These are phyloP conservation scores for Phytophthora rubi DNA, from an alignment of 352 stramenopile genomes.

Conservation along the genomic window DNA sequence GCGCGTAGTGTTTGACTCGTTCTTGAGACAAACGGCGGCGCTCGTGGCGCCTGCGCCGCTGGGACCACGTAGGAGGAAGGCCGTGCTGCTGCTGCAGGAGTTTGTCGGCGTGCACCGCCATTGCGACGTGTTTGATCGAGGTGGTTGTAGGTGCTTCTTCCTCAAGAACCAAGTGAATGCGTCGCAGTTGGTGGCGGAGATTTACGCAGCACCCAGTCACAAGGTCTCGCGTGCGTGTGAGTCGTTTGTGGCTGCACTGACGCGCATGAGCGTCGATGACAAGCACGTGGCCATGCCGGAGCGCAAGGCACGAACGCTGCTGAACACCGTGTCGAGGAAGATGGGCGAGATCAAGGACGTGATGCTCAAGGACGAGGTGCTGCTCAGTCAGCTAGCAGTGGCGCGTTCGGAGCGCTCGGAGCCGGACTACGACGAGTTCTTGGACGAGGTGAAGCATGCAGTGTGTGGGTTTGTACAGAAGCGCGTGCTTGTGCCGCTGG, in stretches of 20 bases:
- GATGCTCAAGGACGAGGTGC: slow-evolving; percentile 51
- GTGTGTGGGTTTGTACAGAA: slow-evolving; percentile 61
- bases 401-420: slow-evolving; percentile 43
- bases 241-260: slow-evolving; percentile 47
- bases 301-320: slow-evolving; percentile 53
- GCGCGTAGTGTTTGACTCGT: slow-evolving; percentile 72
- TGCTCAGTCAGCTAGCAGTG: slow-evolving; percentile 45
- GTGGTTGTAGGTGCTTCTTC: slow-evolving; percentile 46
- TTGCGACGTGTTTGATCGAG: slow-evolving; percentile 51
- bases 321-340: slow-evolving; percentile 55
- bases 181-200: slow-evolving; percentile 49
- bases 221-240: slow-evolving; percentile 41
- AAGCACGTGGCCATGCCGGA: slow-evolving; percentile 46
- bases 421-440: slow-evolving; percentile 62
- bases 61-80: slow-evolving; percentile 57
- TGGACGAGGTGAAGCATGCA: slow-evolving; percentile 65
- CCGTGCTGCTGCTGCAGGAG: slow-evolving; percentile 59
- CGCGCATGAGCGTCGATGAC: slow-evolving; percentile 45
- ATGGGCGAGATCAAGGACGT: slow-evolving; percentile 58
- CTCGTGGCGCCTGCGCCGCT: slow-evolving; percentile 62
- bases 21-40: slow-evolving; percentile 66
- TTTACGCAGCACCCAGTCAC: slow-evolving; percentile 47
- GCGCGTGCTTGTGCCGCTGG: slow-evolving; percentile 56
- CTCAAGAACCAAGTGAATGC: slow-evolving; percentile 49
- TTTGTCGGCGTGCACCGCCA: slow-evolving; percentile 61